Evolutionary conservation across 176 grass and related monocot genomes (phyloP).

Genomic region (Melocanna baccifera): DNA sequence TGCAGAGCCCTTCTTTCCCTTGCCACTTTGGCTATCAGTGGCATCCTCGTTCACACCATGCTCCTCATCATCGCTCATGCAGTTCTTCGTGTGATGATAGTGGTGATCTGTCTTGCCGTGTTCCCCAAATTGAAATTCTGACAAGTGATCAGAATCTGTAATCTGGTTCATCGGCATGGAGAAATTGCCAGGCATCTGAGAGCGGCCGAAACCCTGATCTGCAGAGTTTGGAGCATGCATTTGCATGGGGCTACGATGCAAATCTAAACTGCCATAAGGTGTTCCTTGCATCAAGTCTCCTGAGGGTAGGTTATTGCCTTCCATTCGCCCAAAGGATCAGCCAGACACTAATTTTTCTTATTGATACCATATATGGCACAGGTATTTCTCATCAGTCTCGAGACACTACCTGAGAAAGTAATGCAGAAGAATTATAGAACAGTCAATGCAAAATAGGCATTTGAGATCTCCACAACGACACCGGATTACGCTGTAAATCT

Average conservation of each 20-base stretch:
- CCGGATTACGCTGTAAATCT: neutral
- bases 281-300: slow-evolving; percentile 47
- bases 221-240: slow-evolving; percentile 42
- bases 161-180: slow-evolving; percentile 24
- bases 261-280: slow-evolving; percentile 47
- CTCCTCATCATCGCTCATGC: slow-evolving; percentile 63
- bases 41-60: slow-evolving; percentile 46
- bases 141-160: slow-evolving; percentile 41
- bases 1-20: slow-evolving; percentile 53
- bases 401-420: neutral
- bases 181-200: slow-evolving; percentile 37
- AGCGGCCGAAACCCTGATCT: slow-evolving; percentile 25
- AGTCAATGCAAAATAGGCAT: neutral
- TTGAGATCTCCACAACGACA: neutral
- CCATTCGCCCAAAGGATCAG: slow-evolving; percentile 52
- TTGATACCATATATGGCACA: slow-evolving; percentile 23
- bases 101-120: slow-evolving; percentile 43
- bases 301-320: slow-evolving; percentile 46
- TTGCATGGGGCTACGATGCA: slow-evolving; percentile 43
- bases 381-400: slow-evolving; percentile 35
- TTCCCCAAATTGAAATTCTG: slow-evolving; percentile 48
- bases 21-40: slow-evolving; percentile 37
- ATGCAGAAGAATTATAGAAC: no score
- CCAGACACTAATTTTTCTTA: neutral
- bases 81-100: slow-evolving; percentile 40